phyloP scores from a whole-genome alignment of 2,329 filamentous ascomycete species.

The Trichophyton schoenleinii region DNA sequence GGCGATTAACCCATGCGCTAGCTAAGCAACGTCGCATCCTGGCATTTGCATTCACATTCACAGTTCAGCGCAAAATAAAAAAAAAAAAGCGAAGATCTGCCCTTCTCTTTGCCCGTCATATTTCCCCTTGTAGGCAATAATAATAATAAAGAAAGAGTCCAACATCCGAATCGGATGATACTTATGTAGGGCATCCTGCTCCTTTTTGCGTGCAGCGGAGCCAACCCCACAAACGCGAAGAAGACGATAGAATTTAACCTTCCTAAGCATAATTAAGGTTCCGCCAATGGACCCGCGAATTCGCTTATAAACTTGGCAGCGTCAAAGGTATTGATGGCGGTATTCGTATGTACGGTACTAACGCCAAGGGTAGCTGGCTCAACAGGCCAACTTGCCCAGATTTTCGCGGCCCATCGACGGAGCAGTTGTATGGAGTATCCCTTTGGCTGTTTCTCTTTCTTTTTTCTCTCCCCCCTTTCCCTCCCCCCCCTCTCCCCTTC shows the following conservation, averaged over 20 bases:
- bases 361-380: background rate
- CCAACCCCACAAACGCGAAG: background rate
- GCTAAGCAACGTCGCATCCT: too few relatives aligned
- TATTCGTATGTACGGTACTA: background rate
- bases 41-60: background rate
- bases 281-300: background rate
- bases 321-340: background rate
- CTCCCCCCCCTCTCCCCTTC: background rate
- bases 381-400: background rate
- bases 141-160: background rate
- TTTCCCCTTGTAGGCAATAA: background rate
- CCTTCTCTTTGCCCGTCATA: background rate
- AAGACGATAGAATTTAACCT: background rate
- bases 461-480: background rate
- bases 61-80: background rate
- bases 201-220: background rate
- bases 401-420: background rate
- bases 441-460: background rate
- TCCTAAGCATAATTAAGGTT: conserved; percentile 6
- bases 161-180: background rate
- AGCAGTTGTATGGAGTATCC: background rate
- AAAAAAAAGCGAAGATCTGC: background rate
- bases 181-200: background rate
- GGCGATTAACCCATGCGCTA: background rate
- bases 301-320: conserved; percentile 4